Conservation (phyloP, 768 basidiomycete genomes). For the Calocybe cyanea region DNA sequence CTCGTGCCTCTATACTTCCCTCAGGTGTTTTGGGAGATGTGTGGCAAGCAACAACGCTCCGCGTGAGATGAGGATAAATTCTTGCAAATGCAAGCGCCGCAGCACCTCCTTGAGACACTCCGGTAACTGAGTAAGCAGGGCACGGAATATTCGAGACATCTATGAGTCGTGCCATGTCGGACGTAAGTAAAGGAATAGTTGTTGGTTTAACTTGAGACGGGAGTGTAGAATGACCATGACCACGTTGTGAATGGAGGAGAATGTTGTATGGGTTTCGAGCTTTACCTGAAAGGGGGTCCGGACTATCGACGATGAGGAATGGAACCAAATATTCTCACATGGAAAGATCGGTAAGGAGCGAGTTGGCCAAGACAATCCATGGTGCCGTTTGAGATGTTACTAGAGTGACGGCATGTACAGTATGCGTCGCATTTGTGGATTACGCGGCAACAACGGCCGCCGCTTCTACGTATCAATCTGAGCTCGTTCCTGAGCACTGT, state of each 20-base stretch:
- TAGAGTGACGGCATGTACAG: conserved; percentile 40
- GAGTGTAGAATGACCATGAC: conserved; percentile 45
- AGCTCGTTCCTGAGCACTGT: conserved; percentile 23
- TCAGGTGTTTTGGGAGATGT: conserved; percentile 39
- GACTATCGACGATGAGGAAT: conserved; percentile 26
- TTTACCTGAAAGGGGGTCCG: conserved; percentile 14
- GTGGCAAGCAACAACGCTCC: conserved; percentile 45
- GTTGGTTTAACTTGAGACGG: conserved; percentile 18
- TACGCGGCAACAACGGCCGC: conserved; percentile 51
- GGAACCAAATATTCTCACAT: conserved; percentile 48
- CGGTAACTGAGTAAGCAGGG: conserved; percentile 42
- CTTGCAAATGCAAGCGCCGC: conserved; percentile 44
- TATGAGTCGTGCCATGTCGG: conserved; percentile 40
- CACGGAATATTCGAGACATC: conserved; percentile 28
- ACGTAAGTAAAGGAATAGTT: conserved; percentile 42
- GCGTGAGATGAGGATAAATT: conserved; percentile 29
- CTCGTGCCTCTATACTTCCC: conserved; percentile 49
- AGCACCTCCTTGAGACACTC: conserved; percentile 53
- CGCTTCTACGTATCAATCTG: conserved; percentile 52
- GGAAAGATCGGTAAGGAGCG: conserved; percentile 41
- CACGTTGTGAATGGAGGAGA: conserved; percentile 48
- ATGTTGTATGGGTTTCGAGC: conserved; percentile 36
- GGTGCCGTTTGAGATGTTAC: conserved; percentile 34
- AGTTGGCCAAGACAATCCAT: conserved; percentile 51
- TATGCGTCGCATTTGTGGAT: conserved; percentile 26